Evolutionary conservation across 768 basidiomycete genomes (phyloP).

Genomic region (Trametes cinnabarina): DNA sequence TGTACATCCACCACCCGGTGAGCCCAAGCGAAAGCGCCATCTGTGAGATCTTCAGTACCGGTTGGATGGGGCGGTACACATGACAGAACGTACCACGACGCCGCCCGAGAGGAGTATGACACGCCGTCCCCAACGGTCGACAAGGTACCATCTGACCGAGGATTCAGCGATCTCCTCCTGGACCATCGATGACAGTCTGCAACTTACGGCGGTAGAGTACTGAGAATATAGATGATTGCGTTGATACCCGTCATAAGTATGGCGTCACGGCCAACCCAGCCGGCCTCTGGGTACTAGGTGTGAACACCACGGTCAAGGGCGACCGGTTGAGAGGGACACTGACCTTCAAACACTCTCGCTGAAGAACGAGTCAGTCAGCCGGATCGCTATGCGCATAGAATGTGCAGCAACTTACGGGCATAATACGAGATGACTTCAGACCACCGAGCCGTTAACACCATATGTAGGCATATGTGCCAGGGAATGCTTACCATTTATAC

Average conservation of each 20-base stretch:
- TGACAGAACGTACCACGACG: constrained; percentile 60
- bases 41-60: constrained; percentile 34
- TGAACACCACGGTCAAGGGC: constrained; percentile 2
- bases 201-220: constrained; percentile 78
- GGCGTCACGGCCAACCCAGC: constrained; percentile 92
- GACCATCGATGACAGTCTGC: background rate
- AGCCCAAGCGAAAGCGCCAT: constrained; percentile 80
- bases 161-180: background rate
- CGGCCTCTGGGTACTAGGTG: constrained; percentile 66
- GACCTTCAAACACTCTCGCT: constrained; percentile 93
- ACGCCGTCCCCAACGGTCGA: constrained; percentile 88
- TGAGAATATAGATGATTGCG: constrained; percentile 73
- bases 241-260: constrained; percentile 97
- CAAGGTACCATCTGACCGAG: constrained; percentile 78
- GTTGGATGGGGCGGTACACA: background rate
- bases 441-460: background rate
- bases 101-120: constrained; percentile 86
- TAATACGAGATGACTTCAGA: constrained; percentile 88
- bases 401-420: constrained; percentile 62
- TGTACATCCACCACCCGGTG: constrained; percentile 92
- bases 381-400: background rate
- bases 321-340: background rate
- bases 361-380: constrained; percentile 2
- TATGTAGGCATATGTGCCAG: background rate
- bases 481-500: constrained; percentile 76